Base-by-base conservation (phyloP, 495 filamentous ascomycete genomes). In the Penicillium paxilli region DNA sequence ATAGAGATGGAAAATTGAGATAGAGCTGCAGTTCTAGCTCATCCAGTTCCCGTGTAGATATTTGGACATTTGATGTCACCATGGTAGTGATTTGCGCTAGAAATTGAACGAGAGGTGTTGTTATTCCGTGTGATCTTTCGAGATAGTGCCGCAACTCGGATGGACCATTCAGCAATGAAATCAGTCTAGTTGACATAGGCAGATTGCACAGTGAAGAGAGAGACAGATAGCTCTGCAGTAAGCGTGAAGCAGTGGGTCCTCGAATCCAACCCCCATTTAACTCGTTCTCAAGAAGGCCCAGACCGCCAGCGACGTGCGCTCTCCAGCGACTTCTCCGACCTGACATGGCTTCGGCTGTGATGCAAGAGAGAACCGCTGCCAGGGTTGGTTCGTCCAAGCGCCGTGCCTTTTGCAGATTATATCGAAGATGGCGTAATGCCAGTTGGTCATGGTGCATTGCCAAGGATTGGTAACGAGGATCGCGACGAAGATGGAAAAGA, bases 331-430 rank as follows among this genome's bases (percentile, higher is more conserved):
- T 55, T 16, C 64, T 53, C 12, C 64, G 58, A 9, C 64, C 64
- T 8, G 64, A 67, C 64, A 67, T 67, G 4, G 61, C 64, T 44
- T 67, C 64, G 6, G 61, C 61, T 1, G 64, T 58, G 23, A 67
- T 67, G 12, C 64, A 67, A 2, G 58, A 46, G 0, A 67, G 52
- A 1, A 67, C 51, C 5, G 64, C 64, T 16, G 55, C 64, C 7
- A 67, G 37, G 0, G 53, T 60, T 10, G 61, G 33, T 26, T 67
- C 64, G 38, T 67, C 60, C 1, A 64, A 33, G 2, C 58, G 55
- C 21, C 44, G 45, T 10, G 52, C 54, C 12, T 25, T 52, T n/a
- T 59, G 52, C 8, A 67, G 32, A 16, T 61, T 64, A 10, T 52
- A 25, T 12, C 64, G 49, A 17, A 67, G 38, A 41, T 67, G 64